These are phyloP conservation scores for Kappamyces sp. DNA, from an alignment of 192 early-diverging fungal species.

Conservation along the genomic window DNA sequence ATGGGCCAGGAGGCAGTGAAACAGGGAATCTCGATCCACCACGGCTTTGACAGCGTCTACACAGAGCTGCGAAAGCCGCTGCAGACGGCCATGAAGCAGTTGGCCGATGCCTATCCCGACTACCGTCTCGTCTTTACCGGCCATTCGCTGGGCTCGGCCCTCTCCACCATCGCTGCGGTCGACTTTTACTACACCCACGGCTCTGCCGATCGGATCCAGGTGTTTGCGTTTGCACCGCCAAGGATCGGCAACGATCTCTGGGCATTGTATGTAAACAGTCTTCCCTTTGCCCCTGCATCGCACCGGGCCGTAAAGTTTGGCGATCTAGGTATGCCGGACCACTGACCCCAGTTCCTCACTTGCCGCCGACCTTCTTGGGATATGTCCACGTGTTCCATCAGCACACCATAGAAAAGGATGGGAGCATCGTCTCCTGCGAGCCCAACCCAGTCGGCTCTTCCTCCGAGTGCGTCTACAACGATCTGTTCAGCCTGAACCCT, in stretches of 20 bases:
- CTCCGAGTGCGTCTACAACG: too few species aligned
- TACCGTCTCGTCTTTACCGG: slow-evolving; percentile 26
- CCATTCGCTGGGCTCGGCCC: slow-evolving; percentile 32
- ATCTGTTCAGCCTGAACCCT: too few species aligned
- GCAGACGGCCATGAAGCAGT: slow-evolving; percentile 1
- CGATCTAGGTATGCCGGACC: background rate
- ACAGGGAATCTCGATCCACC: slow-evolving; percentile 14
- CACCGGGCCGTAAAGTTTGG: slow-evolving; percentile 2
- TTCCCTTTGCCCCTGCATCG: background rate
- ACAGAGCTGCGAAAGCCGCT: background rate
- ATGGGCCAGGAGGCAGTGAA: background rate
- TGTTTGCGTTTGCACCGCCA: slow-evolving; percentile 9
- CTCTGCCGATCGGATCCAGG: background rate
- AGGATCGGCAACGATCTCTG: slow-evolving; percentile 6
- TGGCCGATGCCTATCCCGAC: background rate
- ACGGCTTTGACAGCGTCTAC: slow-evolving; percentile 23
- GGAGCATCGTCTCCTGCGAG: too few species aligned
- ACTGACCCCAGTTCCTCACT: slow-evolving; percentile 11
- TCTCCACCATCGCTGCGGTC: slow-evolving; percentile 23
- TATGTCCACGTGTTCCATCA: background rate
- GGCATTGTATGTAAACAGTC: slow-evolving; percentile 5
- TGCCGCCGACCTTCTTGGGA: slow-evolving; percentile 8
- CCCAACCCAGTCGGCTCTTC: too few species aligned
- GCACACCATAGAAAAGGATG: too few species aligned
- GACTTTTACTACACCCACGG: slow-evolving; percentile 20